Percentiles rank a stretch among this genome's conserved stretches.
These are phyloP conservation scores for Leptosphaerulina australis DNA, from an alignment of 2,329 filamentous ascomycete genomes.

Conservation along the genomic window DNA sequence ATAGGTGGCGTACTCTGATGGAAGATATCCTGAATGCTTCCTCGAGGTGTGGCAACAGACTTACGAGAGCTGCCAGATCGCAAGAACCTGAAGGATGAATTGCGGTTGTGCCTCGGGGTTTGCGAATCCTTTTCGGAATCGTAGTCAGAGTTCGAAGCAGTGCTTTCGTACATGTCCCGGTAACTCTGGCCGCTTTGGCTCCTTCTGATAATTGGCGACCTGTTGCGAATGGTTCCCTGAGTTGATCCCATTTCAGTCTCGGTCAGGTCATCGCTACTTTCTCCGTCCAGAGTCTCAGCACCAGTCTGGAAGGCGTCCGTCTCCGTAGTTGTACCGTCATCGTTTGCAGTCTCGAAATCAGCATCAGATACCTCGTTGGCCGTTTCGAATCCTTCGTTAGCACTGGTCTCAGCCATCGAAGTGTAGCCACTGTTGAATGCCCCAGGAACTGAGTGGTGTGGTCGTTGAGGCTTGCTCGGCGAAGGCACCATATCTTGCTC, in stretches of 20 bases:
- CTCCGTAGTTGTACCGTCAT: conserved; percentile 72
- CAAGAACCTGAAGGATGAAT: conserved; percentile 73
- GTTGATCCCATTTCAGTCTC: conserved; percentile 73
- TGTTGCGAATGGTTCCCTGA: conserved; percentile 41
- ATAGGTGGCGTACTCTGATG: conserved; percentile 66
- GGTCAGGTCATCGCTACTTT: conserved; percentile 79
- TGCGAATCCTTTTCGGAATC: conserved; percentile 69
- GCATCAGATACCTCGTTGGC: conserved; percentile 73
- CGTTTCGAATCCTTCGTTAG: conserved; percentile 76
- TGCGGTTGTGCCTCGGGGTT: conserved; percentile 68
- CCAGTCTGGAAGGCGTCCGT: conserved; percentile 96
- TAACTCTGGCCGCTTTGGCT: conserved; percentile 56
- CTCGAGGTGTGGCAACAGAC: conserved; percentile 58
- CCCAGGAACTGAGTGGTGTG: conserved; percentile 36
- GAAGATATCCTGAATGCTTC: conserved; percentile 60
- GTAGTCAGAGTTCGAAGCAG: conserved; percentile 82
- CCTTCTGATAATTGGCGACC: conserved; percentile 53
- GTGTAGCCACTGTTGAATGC: conserved; percentile 42
- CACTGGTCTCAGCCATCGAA: conserved; percentile 46
- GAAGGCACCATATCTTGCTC: conserved; percentile 68
- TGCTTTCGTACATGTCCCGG: conserved; percentile 78
- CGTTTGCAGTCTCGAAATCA: conserved; percentile 75
- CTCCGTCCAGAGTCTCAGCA: conserved; percentile 71
- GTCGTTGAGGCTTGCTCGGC: conserved; percentile 55
- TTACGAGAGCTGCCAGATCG: conserved; percentile 64